These are phyloP conservation scores for Rhipidocladum racemiflorum DNA, from an alignment of 176 grass and related monocot genomes.

Conservation along the genomic window DNA sequence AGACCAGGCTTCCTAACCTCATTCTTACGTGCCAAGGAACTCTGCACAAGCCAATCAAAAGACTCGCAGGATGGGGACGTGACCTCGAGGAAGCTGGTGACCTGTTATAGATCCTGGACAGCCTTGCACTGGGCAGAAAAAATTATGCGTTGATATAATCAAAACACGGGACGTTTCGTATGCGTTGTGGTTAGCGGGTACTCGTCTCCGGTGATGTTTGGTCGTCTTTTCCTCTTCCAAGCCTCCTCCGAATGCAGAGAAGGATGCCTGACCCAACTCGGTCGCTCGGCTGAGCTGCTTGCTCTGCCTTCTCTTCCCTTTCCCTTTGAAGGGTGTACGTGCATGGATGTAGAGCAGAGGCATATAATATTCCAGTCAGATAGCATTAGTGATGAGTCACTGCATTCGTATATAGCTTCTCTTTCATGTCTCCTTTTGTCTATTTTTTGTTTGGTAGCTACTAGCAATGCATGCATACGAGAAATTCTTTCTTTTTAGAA, in stretches of 20 bases:
- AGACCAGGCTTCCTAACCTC: background rate
- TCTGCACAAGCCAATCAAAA: slow-evolving; percentile 30
- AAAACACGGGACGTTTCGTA: background rate
- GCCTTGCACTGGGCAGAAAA: background rate
- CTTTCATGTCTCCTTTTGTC: background rate
- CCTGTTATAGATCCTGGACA: background rate
- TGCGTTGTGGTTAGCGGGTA: slow-evolving; percentile 29
- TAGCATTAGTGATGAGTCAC: background rate
- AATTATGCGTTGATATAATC: background rate
- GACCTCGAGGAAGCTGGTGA: slow-evolving; percentile 5
- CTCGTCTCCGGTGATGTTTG: background rate
- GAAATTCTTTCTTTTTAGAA: background rate
- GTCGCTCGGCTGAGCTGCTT: background rate
- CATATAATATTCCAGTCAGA: background rate
- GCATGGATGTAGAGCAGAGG: background rate
- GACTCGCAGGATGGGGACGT: background rate
- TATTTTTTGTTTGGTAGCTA: background rate
- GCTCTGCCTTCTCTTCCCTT: background rate
- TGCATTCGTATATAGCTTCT: background rate
- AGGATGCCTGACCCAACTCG: slow-evolving; percentile 45
- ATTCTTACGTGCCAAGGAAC: slow-evolving; percentile 43
- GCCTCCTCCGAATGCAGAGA: slow-evolving; percentile 41
- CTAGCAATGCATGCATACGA: background rate
- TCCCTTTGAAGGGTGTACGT: background rate
- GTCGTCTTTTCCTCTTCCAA: slow-evolving; percentile 15